Percentiles rank a stretch among this genome's conserved stretches.
phyloP scores from a whole-genome alignment of 352 stramenopile genomes.

The Pythium myriotylum region DNA sequence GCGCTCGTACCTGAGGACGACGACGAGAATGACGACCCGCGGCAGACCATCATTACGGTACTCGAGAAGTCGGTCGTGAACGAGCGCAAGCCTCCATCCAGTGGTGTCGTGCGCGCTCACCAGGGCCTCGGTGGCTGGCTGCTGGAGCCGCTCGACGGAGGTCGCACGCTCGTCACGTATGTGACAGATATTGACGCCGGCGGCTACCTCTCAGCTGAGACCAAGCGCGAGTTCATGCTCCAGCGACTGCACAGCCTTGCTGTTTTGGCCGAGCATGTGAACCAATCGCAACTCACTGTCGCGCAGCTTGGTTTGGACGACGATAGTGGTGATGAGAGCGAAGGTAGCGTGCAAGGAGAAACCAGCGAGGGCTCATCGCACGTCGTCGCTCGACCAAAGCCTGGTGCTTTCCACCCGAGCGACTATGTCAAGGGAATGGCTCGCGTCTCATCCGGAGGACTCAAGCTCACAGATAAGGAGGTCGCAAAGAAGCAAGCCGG shows the following conservation, averaged over 20 bases:
- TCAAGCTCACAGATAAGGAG: slow-evolving; percentile 87
- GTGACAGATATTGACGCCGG: slow-evolving; percentile 72
- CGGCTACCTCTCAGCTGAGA: slow-evolving; percentile 50
- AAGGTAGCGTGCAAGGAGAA: not conserved
- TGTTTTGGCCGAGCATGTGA: slow-evolving; percentile 63
- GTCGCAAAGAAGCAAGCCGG: slow-evolving; percentile 84
- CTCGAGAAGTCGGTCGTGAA: slow-evolving; percentile 81
- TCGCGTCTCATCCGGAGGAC: slow-evolving; percentile 62
- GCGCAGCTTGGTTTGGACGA: slow-evolving; percentile 35
- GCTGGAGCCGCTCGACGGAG: slow-evolving; percentile 65
- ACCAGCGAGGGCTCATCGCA: slow-evolving; percentile 6
- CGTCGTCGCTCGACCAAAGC: slow-evolving; percentile 12
- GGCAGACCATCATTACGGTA: slow-evolving; percentile 63
- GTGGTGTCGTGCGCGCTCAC: slow-evolving; percentile 51
- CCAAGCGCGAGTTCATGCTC: slow-evolving; percentile 52
- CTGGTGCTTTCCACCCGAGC: slow-evolving; percentile 61
- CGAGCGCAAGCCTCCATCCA: slow-evolving; percentile 57
- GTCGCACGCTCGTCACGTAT: slow-evolving; percentile 66
- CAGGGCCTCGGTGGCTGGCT: slow-evolving; percentile 79
- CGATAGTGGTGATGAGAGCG: slow-evolving; percentile 39
- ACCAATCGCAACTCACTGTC: slow-evolving; percentile 57
- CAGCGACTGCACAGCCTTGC: slow-evolving; percentile 63
- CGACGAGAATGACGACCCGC: slow-evolving; percentile 40
- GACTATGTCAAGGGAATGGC: slow-evolving; percentile 85
- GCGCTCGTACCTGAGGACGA: slow-evolving; percentile 32